Evolutionary conservation across 2,329 filamentous ascomycete genomes (phyloP), one percentile per base, ranked within the genome.

Genomic region (Aspergillus texensis): DNA sequence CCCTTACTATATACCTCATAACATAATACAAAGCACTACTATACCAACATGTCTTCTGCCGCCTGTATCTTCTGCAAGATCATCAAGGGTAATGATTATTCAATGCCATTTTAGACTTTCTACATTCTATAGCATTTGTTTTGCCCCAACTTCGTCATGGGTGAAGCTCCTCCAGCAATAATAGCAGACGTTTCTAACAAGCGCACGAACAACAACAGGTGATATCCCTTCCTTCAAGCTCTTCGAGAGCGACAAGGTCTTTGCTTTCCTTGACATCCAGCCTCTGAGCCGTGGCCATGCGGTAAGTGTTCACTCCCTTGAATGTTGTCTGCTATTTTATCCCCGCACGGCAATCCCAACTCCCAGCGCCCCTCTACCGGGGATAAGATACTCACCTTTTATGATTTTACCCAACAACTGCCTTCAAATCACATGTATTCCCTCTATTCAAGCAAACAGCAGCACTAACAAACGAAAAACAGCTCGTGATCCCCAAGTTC

Each of bases 21-120:
- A 30, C 24, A 57, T 26, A 48, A 26, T 58, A 58, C 26, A 36
- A 32, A 39, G 3, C 16, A 26, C 16, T n/a, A 34, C 57, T 16
- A 43, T 43, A 48, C 57, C 30, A 71, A 48, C 53, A 78, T 75
- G 72, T 69, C 74, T 26, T 71, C 77, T 45, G 85, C 89, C 60
- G 84, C 90, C 67, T 99, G 95, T 78, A 93, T 98, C 76, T 99
- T 99, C 84, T 99, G 95, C 86, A 96, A 93, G 80, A 98, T 99
- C 77, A 91, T 99, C 83, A 96, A 96, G 86, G 94, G 94, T 87
- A 79, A 59, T 14, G 26, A n/a, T 50, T 10, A 19, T 21, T 26
- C 21, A 45, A 52, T 34, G 46, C 24, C n/a, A 16, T 10, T 28
- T 9, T 54, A 19, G 45, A 39, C 43, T 56, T 48, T 24, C 45